A percentile compares a stretch with the other conserved stretches of the same genome.
Conservation (phyloP, 257 asterid genomes). For the Cordia subcordata region DNA sequence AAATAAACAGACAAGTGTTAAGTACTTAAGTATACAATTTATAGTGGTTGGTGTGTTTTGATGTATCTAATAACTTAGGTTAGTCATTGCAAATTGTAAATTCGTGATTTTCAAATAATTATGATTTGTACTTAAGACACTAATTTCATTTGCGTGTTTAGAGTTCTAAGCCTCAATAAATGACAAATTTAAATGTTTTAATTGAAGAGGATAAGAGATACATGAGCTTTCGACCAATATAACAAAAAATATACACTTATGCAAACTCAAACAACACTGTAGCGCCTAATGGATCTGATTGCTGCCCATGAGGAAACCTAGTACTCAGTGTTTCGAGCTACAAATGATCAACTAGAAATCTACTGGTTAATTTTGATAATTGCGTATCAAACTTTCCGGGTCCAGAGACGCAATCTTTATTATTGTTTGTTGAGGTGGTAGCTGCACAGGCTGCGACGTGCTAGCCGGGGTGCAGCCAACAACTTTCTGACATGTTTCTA, state of each 20-base stretch:
- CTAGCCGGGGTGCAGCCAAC: conserved; percentile 4
- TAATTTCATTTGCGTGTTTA: too few relatives aligned
- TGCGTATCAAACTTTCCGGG: conserved; percentile 18
- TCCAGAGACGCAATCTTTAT: conserved; percentile 15
- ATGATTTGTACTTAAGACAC: too few relatives aligned
- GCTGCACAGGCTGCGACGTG: not conserved
- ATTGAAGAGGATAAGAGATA: too few relatives aligned
- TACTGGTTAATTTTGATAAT: not conserved
- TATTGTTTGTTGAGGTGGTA: conserved; percentile 7
- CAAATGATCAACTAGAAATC: not conserved
- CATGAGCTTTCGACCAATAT: too few relatives aligned
- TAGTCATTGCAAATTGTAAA: too few relatives aligned
- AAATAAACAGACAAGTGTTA: too few relatives aligned
- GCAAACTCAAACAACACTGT: conserved; percentile 4
- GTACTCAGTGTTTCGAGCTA: not conserved
- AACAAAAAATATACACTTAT: conserved; percentile 1
- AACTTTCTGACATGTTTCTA: conserved; percentile 24
- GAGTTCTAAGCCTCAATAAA: too few relatives aligned
- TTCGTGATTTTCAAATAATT: too few relatives aligned
- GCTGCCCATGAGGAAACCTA: conserved; percentile 6
- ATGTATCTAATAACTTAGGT: too few relatives aligned
- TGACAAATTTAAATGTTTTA: too few relatives aligned
- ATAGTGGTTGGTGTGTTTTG: too few relatives aligned
- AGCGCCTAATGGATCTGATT: not conserved
- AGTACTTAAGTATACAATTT: too few relatives aligned